Evolutionary conservation across 148 eudicot genomes (phyloP), one percentile per base, ranked within the genome.

Genomic region (Amaranthus hypochondriacus): DNA sequence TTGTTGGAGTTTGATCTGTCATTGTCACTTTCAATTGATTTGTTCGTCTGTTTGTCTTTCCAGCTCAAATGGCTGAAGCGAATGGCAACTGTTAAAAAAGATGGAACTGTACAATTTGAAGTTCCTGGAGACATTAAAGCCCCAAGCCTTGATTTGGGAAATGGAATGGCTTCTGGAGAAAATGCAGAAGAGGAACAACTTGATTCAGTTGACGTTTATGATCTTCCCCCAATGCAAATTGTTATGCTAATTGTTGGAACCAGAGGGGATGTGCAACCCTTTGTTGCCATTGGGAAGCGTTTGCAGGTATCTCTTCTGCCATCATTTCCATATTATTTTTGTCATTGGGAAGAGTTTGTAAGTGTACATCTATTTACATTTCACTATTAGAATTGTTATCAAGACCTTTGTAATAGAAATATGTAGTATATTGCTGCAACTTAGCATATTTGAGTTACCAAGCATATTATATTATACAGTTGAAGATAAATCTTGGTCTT

Each of bases 231-330:
- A 21, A 57, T 82, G 81, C 84, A 84, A 75, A 84, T 84, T 76
- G 83, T 82, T 72, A 81, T 84, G 83, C 77, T 84, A 47, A 82
- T 84, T 51, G 87, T 84, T 71, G 86, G 86, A 66, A 83, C 86
- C 6, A 79, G 87, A 77, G 87, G 87, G 42, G 87, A 84, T 77
- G 87, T 84, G 8, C 87, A 84, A 63, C 87, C 87, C 54, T 84
- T 84, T 68, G 69, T 84, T 58, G 87, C 87, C 39, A 84, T 84
- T 11, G 87, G 83, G 65, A 82, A 82, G 79, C 71, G 78, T 46
- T 74, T 84, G 70, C 87, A 84, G 84, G 87, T 84, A 62, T 56
- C 56, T 76, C 5, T n/a, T 28, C 56, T n/a, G 7, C 43, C 4
- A 9, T 76, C 54, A 28, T 28, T 28, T 28, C 39, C 39, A 28